Base-by-base conservation (phyloP, 805 yeast species). In the Lachancea mirantina region DNA sequence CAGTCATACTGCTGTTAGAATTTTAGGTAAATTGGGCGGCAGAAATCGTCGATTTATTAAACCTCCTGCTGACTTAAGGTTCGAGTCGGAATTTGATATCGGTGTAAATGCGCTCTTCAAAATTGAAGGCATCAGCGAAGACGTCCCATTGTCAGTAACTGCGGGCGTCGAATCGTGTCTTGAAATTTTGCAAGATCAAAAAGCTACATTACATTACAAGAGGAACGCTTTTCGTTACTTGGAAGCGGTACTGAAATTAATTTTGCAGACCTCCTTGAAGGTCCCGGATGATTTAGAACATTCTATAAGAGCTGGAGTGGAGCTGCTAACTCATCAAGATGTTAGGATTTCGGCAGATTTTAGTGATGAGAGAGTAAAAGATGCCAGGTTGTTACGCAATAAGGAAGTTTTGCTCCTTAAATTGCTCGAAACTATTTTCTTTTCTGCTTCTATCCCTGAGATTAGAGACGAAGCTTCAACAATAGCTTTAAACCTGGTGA, bases 21-120 rank as follows among this genome's bases (percentile, higher is more conserved):
- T 92, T 23, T 64, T 92, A 32, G 98, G 99, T 31, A 92, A 94
- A 53, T 64, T 92, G 11, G 99, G 99, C 23, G 99, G 99, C 2
- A 73, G 98, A 51, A 92, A 92, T 49, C 77, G 96, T 46, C 77
- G 80, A 32, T 84, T 85, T 52, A 68, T 92, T 47, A 76, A 75
- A 36, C 81, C 94, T 2, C 85, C 88, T 23, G 62, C 72, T 26
- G 79, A 82, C 36, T 62, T 92, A 44, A 64, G 67, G 28, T 59
- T 74, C 1, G 70, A 69, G 38, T 64, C 72, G 1, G 58, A 52
- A 26, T 49, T 73, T n/a, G 78, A 79, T 36, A 84, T 81, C 46
- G 83, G 83, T 40, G 64, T 84, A 6, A 65, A 74, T 11, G 87
- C 89, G 0, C 55, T 74, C 32, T 74, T 89, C 53, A 67, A 67